Base-by-base conservation (phyloP, 2,329 filamentous ascomycete species). In the Sordariomycetes sp. region DNA sequence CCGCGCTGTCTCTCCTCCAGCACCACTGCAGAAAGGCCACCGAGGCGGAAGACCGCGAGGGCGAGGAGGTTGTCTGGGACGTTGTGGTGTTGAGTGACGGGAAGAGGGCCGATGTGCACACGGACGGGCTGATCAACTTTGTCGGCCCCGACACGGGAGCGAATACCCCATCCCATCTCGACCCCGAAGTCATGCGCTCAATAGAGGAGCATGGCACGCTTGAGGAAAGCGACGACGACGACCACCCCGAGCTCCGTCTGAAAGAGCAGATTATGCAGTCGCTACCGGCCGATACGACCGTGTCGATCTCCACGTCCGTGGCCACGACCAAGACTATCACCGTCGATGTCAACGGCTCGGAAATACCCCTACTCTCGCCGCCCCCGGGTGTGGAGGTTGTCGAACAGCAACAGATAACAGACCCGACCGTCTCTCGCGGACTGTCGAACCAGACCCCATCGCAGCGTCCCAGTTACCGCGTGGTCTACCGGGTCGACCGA, bases 11-110 rank as follows among this genome's bases (percentile, higher is more conserved):
- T 4, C 83, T 85, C 59, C 69, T 87, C 24, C 85, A 87, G 65
- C 74, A 76, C 57, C 77, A 76, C 65, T 85, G 81, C 60, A 75
- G 75, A 57, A 78, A 74, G 51, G 71, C 76, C 35, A 73, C 77
- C 7, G 76, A 79, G 22, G 75, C 79, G 54, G 79, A 84, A 62
- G 69, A 67, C 7, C 71, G 72, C 25, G 72, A 72, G 12, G 73
- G 74, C 20, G 81, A 85, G 59, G 80, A 86, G 61, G 70, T 82
- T 1, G 73, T 88, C 10, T 87, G 85, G 84, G 85, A 88, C 64
- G 79, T 87, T 3, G 82, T 87, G 8, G 80, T 87, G 0, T 71
- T 86, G 18, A 77, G 80, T 60, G 76, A 83, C 63, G 81, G 81
- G 10, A 74, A 78, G 53, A 76, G 80, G 40, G 78, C 86, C 34